Base-by-base conservation (phyloP, 352 stramenopile genomes). In the Phytophthora pisi region DNA sequence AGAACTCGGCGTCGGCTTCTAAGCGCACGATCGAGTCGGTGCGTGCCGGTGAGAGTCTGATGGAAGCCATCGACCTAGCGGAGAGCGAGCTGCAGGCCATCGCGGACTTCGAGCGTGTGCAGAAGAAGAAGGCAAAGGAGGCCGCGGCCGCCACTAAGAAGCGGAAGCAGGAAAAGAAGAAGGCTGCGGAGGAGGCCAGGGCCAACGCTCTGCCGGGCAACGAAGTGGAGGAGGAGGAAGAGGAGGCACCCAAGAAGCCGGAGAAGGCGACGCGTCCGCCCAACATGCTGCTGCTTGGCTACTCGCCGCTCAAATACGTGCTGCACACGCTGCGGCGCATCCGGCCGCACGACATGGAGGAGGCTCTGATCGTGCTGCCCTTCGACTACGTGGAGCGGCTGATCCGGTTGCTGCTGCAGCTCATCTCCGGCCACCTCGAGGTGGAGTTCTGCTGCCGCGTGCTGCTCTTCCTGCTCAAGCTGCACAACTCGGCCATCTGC, bases 361-460 rank as follows among this genome's bases (percentile, higher is more conserved):
- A 99, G 66, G 97, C 96, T 34, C 77, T 99, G 42, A 91, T 99
- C 54, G 89, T 99, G 54, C 79, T 99, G 36, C 95, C 98, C n/a
- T 93, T 99, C 43, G 92, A 97, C 66, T 93, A 98, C 77, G 90
- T 99, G 13, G 88, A 98, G 71, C 84, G 94, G 46, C 71, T 99
- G 45, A 91, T 99, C 53, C 84, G 89, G 56, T 93, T 98, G 72
- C 78, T 99, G 20, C 86, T 98, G 47, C 68, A 97, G 67, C 79
- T 98, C 23, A 93, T 95, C 53, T 91, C 85, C 54, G 79, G 74
- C 64, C 85, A 93, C 64, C 72, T 97, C 57, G 95, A 97, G 43
- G 86, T 99, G 31, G 97, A 99, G 66, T 89, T 98, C 52, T 98
- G 92, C 76, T 93, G 84, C 75, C 78, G 86, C 24, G 77, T 90